These are phyloP conservation scores for Pseudocercospora crystallina DNA, from an alignment of 2,329 filamentous ascomycete genomes.

Conservation along the genomic window DNA sequence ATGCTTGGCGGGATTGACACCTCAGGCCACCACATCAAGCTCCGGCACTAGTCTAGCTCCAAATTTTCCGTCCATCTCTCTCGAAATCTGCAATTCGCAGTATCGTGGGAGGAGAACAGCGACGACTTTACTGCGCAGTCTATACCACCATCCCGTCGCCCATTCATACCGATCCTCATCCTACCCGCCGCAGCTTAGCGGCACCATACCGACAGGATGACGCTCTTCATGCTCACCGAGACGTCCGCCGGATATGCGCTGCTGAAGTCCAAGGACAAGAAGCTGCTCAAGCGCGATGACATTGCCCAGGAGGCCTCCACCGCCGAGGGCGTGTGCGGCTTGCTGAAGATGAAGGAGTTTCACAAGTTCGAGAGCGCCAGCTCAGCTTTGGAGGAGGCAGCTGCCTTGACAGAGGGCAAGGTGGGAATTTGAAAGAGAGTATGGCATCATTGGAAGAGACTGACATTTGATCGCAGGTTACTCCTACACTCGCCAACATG, in stretches of 20 bases:
- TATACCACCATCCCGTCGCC: slow-evolving; percentile 1
- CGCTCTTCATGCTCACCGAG: slow-evolving; percentile 81
- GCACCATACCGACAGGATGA: slow-evolving; percentile 38
- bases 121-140: neutral
- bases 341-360: slow-evolving; percentile 97
- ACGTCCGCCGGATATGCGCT: slow-evolving; percentile 96
- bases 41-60: too few species aligned
- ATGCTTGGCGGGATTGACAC: too few species aligned
- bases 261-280: slow-evolving; percentile 98
- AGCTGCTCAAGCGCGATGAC: slow-evolving; percentile 86
- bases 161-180: slow-evolving; percentile 8
- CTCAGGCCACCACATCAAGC: too few species aligned
- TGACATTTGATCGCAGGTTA: slow-evolving; percentile 54
- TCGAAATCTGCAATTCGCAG: neutral
- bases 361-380: slow-evolving; percentile 95
- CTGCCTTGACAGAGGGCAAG: slow-evolving; percentile 87
- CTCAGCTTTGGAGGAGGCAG: slow-evolving; percentile 85
- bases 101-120: neutral
- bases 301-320: slow-evolving; percentile 71
- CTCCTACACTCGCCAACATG: slow-evolving; percentile 76
- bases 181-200: slow-evolving; percentile 18
- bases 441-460: neutral
- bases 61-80: too few species aligned
- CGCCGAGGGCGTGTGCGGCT: slow-evolving; percentile 79
- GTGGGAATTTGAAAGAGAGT: slow-evolving; percentile 24